A percentile compares a stretch with the other conserved stretches of the same genome.
Conservation (phyloP, 208 protist species). For the Trypanosoma avium region DNA sequence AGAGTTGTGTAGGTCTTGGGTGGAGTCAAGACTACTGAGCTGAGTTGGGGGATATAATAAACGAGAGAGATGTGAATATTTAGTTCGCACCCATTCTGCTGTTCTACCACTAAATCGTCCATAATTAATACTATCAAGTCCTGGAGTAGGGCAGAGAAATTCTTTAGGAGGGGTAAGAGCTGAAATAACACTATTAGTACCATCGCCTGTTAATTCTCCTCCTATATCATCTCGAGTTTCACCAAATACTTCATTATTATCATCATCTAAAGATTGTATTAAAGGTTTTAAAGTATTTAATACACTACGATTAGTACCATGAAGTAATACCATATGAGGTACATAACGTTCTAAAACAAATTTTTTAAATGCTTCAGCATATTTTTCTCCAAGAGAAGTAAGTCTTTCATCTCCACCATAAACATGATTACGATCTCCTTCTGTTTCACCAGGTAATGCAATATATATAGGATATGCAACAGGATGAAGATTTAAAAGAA, state of each 20-base stretch:
- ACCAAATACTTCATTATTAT: constrained; percentile 7
- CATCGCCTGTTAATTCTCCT: constrained; percentile 4
- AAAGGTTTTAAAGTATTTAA: constrained; percentile 70
- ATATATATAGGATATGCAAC: constrained; percentile 86
- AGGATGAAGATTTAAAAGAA: constrained; percentile 88
- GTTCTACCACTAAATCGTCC: constrained; percentile 73
- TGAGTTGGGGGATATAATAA: constrained; percentile 44
- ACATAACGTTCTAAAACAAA: constrained; percentile 87
- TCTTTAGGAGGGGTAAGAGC: constrained; percentile 31
- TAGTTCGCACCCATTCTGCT: constrained; percentile 53
- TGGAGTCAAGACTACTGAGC: constrained; percentile 7
- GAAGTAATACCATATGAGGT: constrained; percentile 82
- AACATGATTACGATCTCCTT: constrained; percentile 52
- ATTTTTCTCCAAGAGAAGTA: constrained; percentile 59
- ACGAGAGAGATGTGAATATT: constrained; percentile 59
- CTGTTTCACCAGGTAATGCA: constrained; percentile 78
- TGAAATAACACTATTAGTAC: not conserved
- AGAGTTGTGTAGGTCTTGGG: no score
- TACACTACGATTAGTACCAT: constrained; percentile 77
- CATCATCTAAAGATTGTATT: constrained; percentile 26
- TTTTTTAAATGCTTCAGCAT: constrained; percentile 58
- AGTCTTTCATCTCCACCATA: constrained; percentile 82
- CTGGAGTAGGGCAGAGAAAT: constrained; percentile 73
- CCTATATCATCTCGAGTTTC: no score
- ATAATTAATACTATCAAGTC: constrained; percentile 87